Base-by-base conservation (phyloP, 2,329 filamentous ascomycete species). In the Penicillium sp. region DNA sequence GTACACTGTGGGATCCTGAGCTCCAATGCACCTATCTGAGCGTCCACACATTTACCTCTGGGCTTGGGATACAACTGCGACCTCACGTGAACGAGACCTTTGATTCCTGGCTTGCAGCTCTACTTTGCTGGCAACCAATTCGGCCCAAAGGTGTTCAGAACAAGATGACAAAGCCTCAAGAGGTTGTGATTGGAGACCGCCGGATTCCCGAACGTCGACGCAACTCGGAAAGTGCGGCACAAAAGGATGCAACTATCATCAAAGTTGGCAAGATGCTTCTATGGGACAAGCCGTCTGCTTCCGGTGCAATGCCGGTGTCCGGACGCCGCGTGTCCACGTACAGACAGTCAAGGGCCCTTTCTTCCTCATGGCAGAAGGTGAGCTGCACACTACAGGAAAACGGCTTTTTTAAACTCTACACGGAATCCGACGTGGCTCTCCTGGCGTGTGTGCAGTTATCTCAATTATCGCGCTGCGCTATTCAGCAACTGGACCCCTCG, bases 351-450 rank as follows among this genome's bases (percentile, higher is more conserved):
- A 78, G 76, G 57, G 72, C 77, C 33, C 72, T 78, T 45, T 77
- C 77, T 40, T 73, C 76, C n/a, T 79, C 84, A 10, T 97, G 93
- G 93, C 82, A 87, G 60, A 81, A 81, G 56, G 88, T 97, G 4
- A 96, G 89, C 28, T 96, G 90, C 68, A 94, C 93, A 17, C 75
- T 98, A 22, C 87, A 95, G 58, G 93, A 97, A 64, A 95, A 95
- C 60, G 93, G 93, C 50, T 88, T 94, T 64, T 84, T 98, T 64
- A 95, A 91, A 63, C 78, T 98, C 10, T 84, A 93, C 67, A 86
- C 86, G 1, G 91, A 96, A 61, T 84, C 86, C 48, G 90, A 95
- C 58, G 83, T 86, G 41, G 82, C 83, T 0, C 77, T 94, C 8
- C 77, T 97, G 15, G 86, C 87, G 26, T 81, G 89, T 41, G 85